Conservation (phyloP, 2,329 filamentous ascomycete genomes). For the Lecanicillium sp. region DNA sequence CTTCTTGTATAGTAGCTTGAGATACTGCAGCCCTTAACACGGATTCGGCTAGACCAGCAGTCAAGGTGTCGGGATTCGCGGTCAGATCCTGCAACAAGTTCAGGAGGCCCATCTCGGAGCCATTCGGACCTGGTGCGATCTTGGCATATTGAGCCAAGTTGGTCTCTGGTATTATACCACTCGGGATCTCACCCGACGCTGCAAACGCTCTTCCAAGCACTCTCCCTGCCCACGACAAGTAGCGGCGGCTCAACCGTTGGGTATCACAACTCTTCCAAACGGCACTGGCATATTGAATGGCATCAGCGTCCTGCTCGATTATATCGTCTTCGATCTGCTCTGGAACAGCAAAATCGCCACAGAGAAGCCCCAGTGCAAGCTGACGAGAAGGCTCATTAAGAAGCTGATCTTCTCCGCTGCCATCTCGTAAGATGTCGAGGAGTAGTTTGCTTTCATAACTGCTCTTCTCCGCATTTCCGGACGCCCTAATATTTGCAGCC, state of each 20-base stretch:
- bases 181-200: slow-evolving; percentile 60
- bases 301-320: slow-evolving; percentile 58
- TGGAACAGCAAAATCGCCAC: slow-evolving; percentile 61
- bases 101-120: slow-evolving; percentile 58
- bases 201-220: slow-evolving; percentile 80
- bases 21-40: slow-evolving; percentile 51
- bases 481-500: slow-evolving; percentile 57
- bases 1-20: slow-evolving; percentile 37
- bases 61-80: slow-evolving; percentile 45
- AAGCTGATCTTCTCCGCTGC: slow-evolving; percentile 51
- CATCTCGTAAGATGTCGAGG: slow-evolving; percentile 71
- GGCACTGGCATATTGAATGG: slow-evolving; percentile 53
- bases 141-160: slow-evolving; percentile 42
- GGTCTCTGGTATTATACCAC: slow-evolving; percentile 53
- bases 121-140: slow-evolving; percentile 36
- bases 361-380: slow-evolving; percentile 65
- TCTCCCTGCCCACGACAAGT: slow-evolving; percentile 77
- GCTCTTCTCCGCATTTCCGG: slow-evolving; percentile 61
- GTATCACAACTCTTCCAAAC: slow-evolving; percentile 71
- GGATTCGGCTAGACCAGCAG: slow-evolving; percentile 53
- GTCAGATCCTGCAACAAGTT: slow-evolving; percentile 54
- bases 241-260: slow-evolving; percentile 56
- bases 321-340: slow-evolving; percentile 47
- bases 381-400: slow-evolving; percentile 63
- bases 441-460: slow-evolving; percentile 75